These are phyloP conservation scores for Escallonia herrerae DNA, from an alignment of 129 eudicot genomes.

Conservation along the genomic window DNA sequence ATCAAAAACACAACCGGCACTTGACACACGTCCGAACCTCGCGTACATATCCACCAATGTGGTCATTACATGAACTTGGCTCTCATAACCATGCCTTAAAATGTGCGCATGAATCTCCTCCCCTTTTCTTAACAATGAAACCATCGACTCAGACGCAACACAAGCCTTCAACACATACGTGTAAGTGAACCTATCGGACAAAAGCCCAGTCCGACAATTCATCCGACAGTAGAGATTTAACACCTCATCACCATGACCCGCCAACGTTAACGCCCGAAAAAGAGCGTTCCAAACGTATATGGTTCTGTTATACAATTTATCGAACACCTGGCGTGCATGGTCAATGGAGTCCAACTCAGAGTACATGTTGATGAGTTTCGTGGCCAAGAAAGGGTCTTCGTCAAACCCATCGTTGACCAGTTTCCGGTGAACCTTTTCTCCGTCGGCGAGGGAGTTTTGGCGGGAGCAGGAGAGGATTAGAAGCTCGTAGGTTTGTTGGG, in stretches of 20 bases:
- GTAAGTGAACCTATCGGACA: constrained; percentile 81
- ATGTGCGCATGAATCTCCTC: constrained; percentile 80
- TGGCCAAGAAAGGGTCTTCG: constrained; percentile 72
- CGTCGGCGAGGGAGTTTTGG: constrained; percentile 45
- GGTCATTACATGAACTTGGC: constrained; percentile 71
- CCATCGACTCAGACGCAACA: constrained; percentile 54
- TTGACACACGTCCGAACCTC: constrained; percentile 50
- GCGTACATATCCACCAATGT: constrained; percentile 91
- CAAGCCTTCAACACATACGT: constrained; percentile 87
- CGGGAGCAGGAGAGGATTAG: constrained; percentile 55
- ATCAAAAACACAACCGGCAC: constrained; percentile 49
- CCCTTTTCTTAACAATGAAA: constrained; percentile 37
- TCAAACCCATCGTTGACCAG: constrained; percentile 58
- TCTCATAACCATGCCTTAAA: constrained; percentile 63
- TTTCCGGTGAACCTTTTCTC: constrained; percentile 38
- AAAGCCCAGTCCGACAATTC: constrained; percentile 36
- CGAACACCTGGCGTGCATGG: constrained; percentile 85
- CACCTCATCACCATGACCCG: constrained; percentile 72
- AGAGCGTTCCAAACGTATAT: constrained; percentile 76
- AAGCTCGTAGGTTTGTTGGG: constrained; percentile 85
- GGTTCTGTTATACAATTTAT: constrained; percentile 46
- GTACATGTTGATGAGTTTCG: constrained; percentile 76
- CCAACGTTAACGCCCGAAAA: constrained; percentile 55
- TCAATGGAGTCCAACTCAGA: constrained; percentile 44
- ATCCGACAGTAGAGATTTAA: constrained; percentile 39